phyloP scores from a whole-genome alignment of 2,329 filamentous ascomycete genomes.

The Xylaria sp. region DNA sequence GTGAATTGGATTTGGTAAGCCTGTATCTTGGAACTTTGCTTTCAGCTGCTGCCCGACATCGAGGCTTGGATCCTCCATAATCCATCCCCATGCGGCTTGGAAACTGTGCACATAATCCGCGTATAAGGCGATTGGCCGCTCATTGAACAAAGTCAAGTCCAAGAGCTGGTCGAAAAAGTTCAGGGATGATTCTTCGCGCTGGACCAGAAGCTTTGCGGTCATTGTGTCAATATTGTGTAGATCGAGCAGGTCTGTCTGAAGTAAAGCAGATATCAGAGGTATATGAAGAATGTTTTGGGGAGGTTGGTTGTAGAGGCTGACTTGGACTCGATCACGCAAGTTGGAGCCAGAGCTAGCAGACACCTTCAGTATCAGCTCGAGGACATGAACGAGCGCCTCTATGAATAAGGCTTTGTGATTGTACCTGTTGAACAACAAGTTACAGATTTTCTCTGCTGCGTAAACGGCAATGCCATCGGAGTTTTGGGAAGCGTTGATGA shows the following conservation, averaged over 20 bases:
- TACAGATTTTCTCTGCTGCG: slow-evolving; percentile 65
- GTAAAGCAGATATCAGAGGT: slow-evolving; percentile 61
- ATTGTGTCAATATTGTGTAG: slow-evolving; percentile 72
- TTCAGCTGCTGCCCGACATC: slow-evolving; percentile 73
- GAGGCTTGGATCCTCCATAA: slow-evolving; percentile 72
- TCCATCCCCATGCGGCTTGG: slow-evolving; percentile 81
- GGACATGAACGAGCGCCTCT: slow-evolving; percentile 66
- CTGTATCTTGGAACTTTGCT: slow-evolving; percentile 58
- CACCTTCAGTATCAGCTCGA: slow-evolving; percentile 66
- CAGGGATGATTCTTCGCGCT: slow-evolving; percentile 73
- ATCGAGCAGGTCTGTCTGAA: slow-evolving; percentile 66
- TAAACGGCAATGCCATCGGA: slow-evolving; percentile 65
- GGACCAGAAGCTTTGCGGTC: slow-evolving; percentile 73
- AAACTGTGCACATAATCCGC: slow-evolving; percentile 86
- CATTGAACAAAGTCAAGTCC: slow-evolving; percentile 78
- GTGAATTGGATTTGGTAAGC: slow-evolving; percentile 52
- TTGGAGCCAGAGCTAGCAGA: slow-evolving; percentile 52
- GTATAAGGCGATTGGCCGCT: slow-evolving; percentile 77
- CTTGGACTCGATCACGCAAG: slow-evolving; percentile 60
- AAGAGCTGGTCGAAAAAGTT: slow-evolving; percentile 82
- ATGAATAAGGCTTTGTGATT: slow-evolving; percentile 62
- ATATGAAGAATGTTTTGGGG: slow-evolving; percentile 62
- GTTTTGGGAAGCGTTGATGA: slow-evolving; percentile 67
- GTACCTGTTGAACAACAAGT: slow-evolving; percentile 58
- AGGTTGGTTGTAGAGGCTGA: slow-evolving; percentile 62